These are phyloP conservation scores for Candida qinlingensis DNA, from an alignment of 805 yeast species.

Conservation along the genomic window DNA sequence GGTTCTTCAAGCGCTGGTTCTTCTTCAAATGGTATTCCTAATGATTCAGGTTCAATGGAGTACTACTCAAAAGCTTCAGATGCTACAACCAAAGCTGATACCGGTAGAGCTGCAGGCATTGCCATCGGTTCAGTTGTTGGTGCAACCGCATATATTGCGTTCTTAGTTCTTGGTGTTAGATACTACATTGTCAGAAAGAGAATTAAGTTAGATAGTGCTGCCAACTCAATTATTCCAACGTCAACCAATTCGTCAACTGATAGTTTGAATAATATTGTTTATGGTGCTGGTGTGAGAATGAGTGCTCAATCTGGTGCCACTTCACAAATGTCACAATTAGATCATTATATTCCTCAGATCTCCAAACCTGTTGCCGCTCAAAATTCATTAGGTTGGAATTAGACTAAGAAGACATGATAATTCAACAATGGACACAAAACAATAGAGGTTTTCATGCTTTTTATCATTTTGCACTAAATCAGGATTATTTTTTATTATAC, in stretches of 20 bases:
- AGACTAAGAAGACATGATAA: slow-evolving; percentile 8
- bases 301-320: slow-evolving; percentile 4
- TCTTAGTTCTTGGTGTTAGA: slow-evolving; percentile 51
- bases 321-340: slow-evolving; percentile 23
- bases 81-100: slow-evolving; percentile 7
- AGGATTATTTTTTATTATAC: no score
- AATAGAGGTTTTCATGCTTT: no score
- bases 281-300: slow-evolving; percentile 21
- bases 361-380: slow-evolving; percentile 67
- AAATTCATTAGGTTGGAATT: slow-evolving; percentile 68
- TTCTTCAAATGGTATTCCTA: slow-evolving; percentile 8
- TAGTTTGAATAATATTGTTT: slow-evolving; percentile 13
- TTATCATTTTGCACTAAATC: neutral
- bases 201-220: slow-evolving; percentile 14
- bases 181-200: slow-evolving; percentile 33
- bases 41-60: slow-evolving; percentile 27
- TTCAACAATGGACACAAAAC: neutral
- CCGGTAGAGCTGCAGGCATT: slow-evolving; percentile 61
- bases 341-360: slow-evolving; percentile 38
- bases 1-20: slow-evolving; percentile 14
- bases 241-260: slow-evolving; percentile 14
- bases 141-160: slow-evolving; percentile 55
- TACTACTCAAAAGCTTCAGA: slow-evolving; percentile 19
- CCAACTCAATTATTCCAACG: slow-evolving; percentile 12
- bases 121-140: slow-evolving; percentile 83